Conservation (phyloP, 1,284 basidiomycete species). For the Crucibulum parvulum region DNA sequence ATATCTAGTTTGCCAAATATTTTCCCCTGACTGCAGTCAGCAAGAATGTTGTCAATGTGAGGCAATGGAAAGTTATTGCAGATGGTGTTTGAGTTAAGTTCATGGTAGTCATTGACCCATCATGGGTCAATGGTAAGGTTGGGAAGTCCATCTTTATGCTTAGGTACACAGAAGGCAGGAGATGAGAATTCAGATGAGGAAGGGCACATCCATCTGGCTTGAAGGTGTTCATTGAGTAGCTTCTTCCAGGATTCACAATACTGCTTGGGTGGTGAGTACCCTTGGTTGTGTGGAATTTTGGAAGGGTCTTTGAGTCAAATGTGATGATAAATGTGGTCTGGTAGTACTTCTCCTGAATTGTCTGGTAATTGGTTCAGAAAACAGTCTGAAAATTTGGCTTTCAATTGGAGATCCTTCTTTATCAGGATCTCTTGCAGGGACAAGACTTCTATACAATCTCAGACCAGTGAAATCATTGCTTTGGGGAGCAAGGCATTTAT, state of each 20-base stretch:
- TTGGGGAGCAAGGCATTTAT: conserved; percentile 1
- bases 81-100: conserved; percentile 40
- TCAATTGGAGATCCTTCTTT: conserved; percentile 3
- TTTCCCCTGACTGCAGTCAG: conserved; percentile 34
- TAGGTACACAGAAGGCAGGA: conserved; percentile 40
- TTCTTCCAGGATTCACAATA: conserved; percentile 29
- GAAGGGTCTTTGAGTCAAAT: background rate
- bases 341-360: conserved; percentile 2
- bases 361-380: conserved; percentile 14
- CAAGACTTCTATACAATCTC: conserved; percentile 3
- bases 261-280: conserved; percentile 4
- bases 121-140: conserved; percentile 27
- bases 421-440: conserved; percentile 1
- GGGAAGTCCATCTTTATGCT: conserved; percentile 4
- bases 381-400: conserved; percentile 10
- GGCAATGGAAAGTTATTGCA: conserved; percentile 26
- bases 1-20: conserved; percentile 44
- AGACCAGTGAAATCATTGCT: conserved; percentile 8
- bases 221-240: conserved; percentile 24
- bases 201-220: conserved; percentile 23
- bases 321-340: background rate
- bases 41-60: conserved; percentile 39
- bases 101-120: conserved; percentile 41
- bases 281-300: background rate
- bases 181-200: conserved; percentile 29